Percentiles rank a stretch among this genome's conserved stretches.
These are phyloP conservation scores for Achaetomiella virescens DNA, from an alignment of 495 filamentous ascomycete species.

Conservation along the genomic window DNA sequence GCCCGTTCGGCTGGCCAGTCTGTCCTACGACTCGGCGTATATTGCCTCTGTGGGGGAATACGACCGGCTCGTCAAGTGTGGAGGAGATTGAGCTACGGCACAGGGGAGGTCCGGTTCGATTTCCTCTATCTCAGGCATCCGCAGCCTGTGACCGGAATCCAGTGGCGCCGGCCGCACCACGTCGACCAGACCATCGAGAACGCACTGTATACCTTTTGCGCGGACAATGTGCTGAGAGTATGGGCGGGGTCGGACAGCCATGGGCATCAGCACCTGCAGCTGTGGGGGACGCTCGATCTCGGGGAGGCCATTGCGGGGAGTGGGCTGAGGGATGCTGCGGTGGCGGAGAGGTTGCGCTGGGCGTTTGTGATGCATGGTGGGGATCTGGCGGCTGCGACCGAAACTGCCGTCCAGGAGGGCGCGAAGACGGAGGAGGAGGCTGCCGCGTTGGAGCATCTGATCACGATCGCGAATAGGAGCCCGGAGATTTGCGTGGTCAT, in stretches of 20 bases:
- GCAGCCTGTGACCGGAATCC: slow-evolving; percentile 65
- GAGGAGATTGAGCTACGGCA: slow-evolving; percentile 79
- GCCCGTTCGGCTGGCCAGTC: slow-evolving; percentile 64
- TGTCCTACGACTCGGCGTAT: slow-evolving; percentile 79
- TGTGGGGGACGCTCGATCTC: slow-evolving; percentile 83
- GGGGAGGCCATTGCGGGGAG: slow-evolving; percentile 62
- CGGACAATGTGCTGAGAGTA: slow-evolving; percentile 74
- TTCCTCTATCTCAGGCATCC: slow-evolving; percentile 86
- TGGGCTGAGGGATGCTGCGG: slow-evolving; percentile 28
- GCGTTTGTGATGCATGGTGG: slow-evolving; percentile 81
- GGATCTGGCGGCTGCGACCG: slow-evolving; percentile 69
- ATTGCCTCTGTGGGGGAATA: slow-evolving; percentile 75
- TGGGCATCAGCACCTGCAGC: slow-evolving; percentile 60
- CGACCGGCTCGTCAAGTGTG: slow-evolving; percentile 90
- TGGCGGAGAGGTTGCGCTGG: slow-evolving; percentile 48
- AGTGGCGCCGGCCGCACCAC: slow-evolving; percentile 76
- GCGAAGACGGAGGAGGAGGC: slow-evolving; percentile 51
- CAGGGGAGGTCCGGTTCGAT: slow-evolving; percentile 80
- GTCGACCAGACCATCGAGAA: slow-evolving; percentile 75
- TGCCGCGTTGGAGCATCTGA: slow-evolving; percentile 72
- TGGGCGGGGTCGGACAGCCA: slow-evolving; percentile 77
- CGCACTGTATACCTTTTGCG: slow-evolving; percentile 87
- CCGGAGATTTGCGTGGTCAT: slow-evolving; percentile 86
- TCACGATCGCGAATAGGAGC: slow-evolving; percentile 75
- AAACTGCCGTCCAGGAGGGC: slow-evolving; percentile 61